Evolutionary conservation across 2,329 filamentous ascomycete species (phyloP), one percentile per base, ranked within the genome.

Genomic region (Ophiostoma novo-ulmi): DNA sequence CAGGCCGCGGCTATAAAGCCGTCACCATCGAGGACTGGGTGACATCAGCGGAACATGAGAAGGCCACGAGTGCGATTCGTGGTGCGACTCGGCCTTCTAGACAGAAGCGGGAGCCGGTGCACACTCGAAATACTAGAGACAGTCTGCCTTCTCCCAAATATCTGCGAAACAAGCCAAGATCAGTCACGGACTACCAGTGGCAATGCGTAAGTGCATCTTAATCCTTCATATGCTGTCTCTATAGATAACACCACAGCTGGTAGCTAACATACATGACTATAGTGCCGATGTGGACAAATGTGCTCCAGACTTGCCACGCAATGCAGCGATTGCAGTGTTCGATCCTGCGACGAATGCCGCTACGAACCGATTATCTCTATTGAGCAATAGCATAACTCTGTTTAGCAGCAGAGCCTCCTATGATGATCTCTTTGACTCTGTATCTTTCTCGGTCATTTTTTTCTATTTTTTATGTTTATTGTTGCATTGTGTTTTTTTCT

Each of bases 1-100:
- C 84, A 70, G 87, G 87, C 38, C 83, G 86, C n/a, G 3, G 8
- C 11, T 48, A 1, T 41, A 11, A 7, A 14, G 20, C 2, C 13
- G 13, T 2, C 74, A 75, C 0, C 66, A 77, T 5, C 3, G n/a
- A 35, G 8, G 35, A 44, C 14, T 67, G 65, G 65, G 11, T 17
- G n/a, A 22, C 38, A 13, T 4, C 1, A n/a, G 38, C 4, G n/a
- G 4, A 66, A 6, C 8, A 66, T 8, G 8, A 38, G 14, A 26
- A 41, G 17, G 58, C 26, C 58, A 48, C 17, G 17, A 48, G 5
- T n/a, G 44, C 44, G 44, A 6, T 20, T n/a, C 17, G 8, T 7
- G 5, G 1, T n/a, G 20, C 17, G 5, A 11, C 44, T 7, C 44
- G 3, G 58, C 13, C 26, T 2, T 10, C 26, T n/a, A 5, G 13